Evolutionary conservation across 2,329 filamentous ascomycete genomes (phyloP), one percentile per base, ranked within the genome.

Genomic region (Blastomyces parvus): DNA sequence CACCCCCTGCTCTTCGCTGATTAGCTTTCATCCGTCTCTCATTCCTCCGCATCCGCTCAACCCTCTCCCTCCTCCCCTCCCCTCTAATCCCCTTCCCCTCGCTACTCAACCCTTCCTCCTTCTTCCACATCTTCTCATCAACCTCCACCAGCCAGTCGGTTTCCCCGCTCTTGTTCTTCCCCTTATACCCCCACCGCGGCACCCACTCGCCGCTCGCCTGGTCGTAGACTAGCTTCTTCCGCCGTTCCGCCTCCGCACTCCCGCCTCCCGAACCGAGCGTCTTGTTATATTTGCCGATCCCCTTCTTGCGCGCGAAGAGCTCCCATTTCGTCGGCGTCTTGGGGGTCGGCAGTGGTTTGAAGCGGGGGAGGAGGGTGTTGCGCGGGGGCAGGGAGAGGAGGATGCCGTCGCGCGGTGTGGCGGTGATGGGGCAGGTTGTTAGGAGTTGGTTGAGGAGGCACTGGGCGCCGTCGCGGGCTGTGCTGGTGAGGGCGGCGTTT

Each of bases 221-320:
- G 76, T 97, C 91, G 76, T 88, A 97, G 63, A 88, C 86, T 70
- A 92, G 79, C 79, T 96, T 88, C 75, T 79, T 79, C 66, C 75
- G 72, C 50, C 85, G 83, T 83, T 77, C 82, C 66, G 86, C 83
- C 76, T 87, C 83, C 74, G 94, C 91, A 68, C 88, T 70, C 19
- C 68, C 67, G 25, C 69, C 69, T 11, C 73, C 71, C 7, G 70
- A 74, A n/a, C 77, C 77, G 22, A 76, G 71, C 63, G 73, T 85
- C 68, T 85, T 88, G 84, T 92, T 96, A 77, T 87, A 86, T 80
- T 89, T 90, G 79, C 78, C 78, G 61, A 99, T 97, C 63, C 94
- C 94, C 83, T 97, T 96, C 85, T 96, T 96, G 76, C 87, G 88
- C 56, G 94, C 94, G 80, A 99, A 99, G 72, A 88, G 86, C 81